Conservation (phyloP, 306 rosid species). For the Ceratonia siliqua region DNA sequence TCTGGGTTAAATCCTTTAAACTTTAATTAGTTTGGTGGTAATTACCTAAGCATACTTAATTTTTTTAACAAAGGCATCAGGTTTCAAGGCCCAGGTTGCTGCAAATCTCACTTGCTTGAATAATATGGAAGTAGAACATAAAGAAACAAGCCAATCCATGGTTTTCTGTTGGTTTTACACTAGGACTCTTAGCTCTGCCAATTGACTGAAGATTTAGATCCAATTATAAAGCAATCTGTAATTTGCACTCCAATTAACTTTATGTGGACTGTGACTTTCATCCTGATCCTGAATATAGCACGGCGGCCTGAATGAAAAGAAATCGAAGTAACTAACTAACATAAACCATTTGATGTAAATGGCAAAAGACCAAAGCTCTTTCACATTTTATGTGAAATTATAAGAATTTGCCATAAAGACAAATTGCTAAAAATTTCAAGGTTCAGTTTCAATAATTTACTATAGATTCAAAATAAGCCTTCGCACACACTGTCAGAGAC, state of each 20-base stretch:
- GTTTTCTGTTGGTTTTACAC: constrained; percentile 2
- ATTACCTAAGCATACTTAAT: constrained; percentile 7
- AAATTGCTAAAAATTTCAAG: not conserved
- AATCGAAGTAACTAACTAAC: constrained; percentile 1
- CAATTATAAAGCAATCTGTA: not conserved
- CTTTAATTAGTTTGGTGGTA: not conserved
- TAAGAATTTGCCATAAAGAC: not conserved
- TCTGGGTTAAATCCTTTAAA: not conserved
- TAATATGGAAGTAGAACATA: constrained; percentile 14
- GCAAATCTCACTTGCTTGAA: not conserved
- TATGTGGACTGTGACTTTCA: constrained; percentile 22
- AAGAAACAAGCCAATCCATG: not conserved
- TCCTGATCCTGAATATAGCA: not conserved
- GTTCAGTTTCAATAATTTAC: constrained; percentile 9
- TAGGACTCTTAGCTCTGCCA: constrained; percentile 12
- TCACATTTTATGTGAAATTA: not conserved
- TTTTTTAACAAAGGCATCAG: constrained; percentile 3
- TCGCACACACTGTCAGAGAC: constrained; percentile 26
- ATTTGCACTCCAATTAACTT: constrained; percentile 18
- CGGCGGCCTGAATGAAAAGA: not conserved
- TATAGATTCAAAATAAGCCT: not conserved
- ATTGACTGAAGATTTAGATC: not conserved
- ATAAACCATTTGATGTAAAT: not conserved
- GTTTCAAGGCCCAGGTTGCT: constrained; percentile 5
- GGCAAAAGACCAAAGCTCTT: not conserved